Conservation (phyloP, 148 eudicot genomes). For the Silene conica region DNA sequence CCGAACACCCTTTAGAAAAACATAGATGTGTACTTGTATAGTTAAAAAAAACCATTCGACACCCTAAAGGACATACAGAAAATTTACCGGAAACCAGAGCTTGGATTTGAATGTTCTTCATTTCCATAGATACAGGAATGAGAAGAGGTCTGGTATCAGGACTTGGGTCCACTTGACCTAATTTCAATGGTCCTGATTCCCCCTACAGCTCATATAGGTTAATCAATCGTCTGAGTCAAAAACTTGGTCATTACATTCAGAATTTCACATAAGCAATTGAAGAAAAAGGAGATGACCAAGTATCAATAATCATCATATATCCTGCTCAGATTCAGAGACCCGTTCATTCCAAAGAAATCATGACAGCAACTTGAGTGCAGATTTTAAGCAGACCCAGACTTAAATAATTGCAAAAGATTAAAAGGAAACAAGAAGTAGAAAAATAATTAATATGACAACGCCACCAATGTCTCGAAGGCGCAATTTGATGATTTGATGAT, state of each 20-base stretch:
- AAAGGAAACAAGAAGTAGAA: too few relatives aligned
- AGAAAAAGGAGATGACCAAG: slow-evolving; percentile 6
- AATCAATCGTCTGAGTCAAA: background rate
- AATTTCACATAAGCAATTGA: slow-evolving; percentile 9
- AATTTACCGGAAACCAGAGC: slow-evolving; percentile 24
- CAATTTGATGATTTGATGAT: too few relatives aligned
- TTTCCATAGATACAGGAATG: background rate
- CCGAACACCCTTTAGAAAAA: slow-evolving; percentile 13
- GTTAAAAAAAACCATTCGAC: slow-evolving; percentile 13
- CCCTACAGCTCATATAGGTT: background rate
- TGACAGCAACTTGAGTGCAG: slow-evolving; percentile 18
- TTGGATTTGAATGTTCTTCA: slow-evolving; percentile 26
- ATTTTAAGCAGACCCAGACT: slow-evolving; percentile 13
- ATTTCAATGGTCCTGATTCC: slow-evolving; percentile 7
- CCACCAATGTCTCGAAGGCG: too few relatives aligned
- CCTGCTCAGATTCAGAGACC: slow-evolving; percentile 19
- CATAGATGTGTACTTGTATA: slow-evolving; percentile 21
- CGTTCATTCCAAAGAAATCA: slow-evolving; percentile 24
- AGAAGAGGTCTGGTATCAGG: slow-evolving; percentile 1
- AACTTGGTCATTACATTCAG: slow-evolving; percentile 1
- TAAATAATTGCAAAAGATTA: background rate
- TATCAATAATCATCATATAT: slow-evolving; percentile 19
- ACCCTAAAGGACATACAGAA: slow-evolving; percentile 30
- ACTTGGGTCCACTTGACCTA: slow-evolving; percentile 17
- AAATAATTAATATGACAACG: too few relatives aligned